Evolutionary conservation across 2,329 filamentous ascomycete genomes (phyloP), one percentile per base, ranked within the genome.

Genomic region (Westerdykella sp.): DNA sequence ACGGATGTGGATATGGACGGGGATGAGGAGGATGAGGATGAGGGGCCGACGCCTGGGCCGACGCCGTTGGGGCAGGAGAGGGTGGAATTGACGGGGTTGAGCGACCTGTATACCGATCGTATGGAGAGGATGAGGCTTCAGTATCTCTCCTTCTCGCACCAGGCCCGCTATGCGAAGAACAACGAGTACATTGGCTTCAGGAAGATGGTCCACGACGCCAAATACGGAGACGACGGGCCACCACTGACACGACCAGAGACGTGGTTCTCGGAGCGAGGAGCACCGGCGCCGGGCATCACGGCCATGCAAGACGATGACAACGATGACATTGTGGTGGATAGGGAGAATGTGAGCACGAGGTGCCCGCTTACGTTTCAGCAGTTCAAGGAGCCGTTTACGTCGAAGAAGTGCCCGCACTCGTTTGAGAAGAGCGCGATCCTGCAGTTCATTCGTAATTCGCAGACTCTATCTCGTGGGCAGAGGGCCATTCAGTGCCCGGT

Each of bases 391-490:
- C 85, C 85, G 0, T 80, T 79, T 56, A 85, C 78, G 43, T 85
- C 79, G 54, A 69, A 60, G 12, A 77, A 78, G 50, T 90, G 85
- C 69, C 80, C 78, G 43, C 85, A 90, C 62, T 81, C 77, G 0
- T 90, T 87, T 59, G 83, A 90, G 58, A 83, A 79, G 62, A 57
- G 62, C 1, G 78, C 79, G 1, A 82, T 90, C 32, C 44, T 78
- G 18, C 75, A 79, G 35, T 82, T 72, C 60, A 73, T 73, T 31
- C 42, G 61, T 3, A 41, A 44, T 6, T 63, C 59, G 16, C 34
- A 37, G 11, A 34, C 23, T 1, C 54, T 42, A 2, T 42, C 50
- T 5, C 35, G 40, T 41, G 67, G 51, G 43, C 45, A 56, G 37
- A 54, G 48, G 37, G 62, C 62, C 40, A 70, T 77, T 1, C 70